Evolutionary conservation across 2,329 filamentous ascomycete species (phyloP).

Genomic region (Phoma sp.): DNA sequence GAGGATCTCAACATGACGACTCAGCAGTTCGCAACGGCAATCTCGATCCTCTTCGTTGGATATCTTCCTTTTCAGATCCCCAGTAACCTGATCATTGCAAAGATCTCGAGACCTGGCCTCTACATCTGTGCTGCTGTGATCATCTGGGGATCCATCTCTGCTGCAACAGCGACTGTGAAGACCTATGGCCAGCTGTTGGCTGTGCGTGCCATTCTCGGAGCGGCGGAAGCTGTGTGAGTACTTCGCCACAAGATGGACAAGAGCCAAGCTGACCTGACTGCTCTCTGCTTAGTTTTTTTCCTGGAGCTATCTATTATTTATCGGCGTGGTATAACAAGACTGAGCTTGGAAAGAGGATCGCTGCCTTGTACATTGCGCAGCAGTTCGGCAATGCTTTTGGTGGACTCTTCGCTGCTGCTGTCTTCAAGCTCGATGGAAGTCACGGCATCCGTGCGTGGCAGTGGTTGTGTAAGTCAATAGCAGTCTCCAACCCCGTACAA

Average conservation of each 20-base stretch:
- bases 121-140: constrained; percentile 29
- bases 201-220: constrained; percentile 32
- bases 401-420: constrained; percentile 49
- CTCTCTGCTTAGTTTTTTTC: constrained; percentile 56
- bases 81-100: constrained; percentile 27
- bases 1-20: constrained; percentile 29
- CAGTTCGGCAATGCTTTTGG: constrained; percentile 49
- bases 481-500: background rate
- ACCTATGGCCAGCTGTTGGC: constrained; percentile 26
- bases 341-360: constrained; percentile 42
- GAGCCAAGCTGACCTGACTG: background rate
- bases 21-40: constrained; percentile 31
- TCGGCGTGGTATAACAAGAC: constrained; percentile 69
- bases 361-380: constrained; percentile 45
- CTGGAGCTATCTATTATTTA: constrained; percentile 66
- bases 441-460: constrained; percentile 40
- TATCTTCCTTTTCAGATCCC: constrained; percentile 32
- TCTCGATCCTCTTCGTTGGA: constrained; percentile 64
- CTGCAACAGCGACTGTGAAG: constrained; percentile 24
- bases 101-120: constrained; percentile 23
- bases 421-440: constrained; percentile 33
- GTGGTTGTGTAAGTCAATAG: constrained; percentile 23
- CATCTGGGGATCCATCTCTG: constrained; percentile 29
- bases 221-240: constrained; percentile 29
- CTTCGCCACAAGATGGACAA: background rate